These are phyloP conservation scores for Didymella lethalis DNA, from an alignment of 2,329 filamentous ascomycete species.

Conservation along the genomic window DNA sequence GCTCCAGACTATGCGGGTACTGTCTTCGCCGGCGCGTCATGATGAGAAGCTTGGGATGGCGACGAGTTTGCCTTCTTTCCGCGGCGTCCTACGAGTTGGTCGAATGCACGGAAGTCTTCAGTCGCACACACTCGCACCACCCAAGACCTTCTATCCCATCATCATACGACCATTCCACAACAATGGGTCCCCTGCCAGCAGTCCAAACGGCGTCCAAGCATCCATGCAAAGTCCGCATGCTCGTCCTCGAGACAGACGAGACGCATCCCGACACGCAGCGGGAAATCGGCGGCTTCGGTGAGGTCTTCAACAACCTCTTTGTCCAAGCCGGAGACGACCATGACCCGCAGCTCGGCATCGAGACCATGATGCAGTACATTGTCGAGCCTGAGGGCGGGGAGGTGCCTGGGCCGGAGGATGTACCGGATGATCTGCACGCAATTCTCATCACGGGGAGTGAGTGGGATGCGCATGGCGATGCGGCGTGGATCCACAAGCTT, in stretches of 20 bases:
- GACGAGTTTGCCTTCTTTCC: background rate
- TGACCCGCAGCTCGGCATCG: constrained; percentile 62
- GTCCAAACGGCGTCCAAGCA: constrained; percentile 36
- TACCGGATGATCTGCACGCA: constrained; percentile 55
- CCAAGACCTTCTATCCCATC: background rate
- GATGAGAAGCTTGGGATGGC: constrained; percentile 15
- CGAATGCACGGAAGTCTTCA: background rate
- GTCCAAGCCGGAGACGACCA: constrained; percentile 61
- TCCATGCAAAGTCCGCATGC: constrained; percentile 52
- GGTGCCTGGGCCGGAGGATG: constrained; percentile 59
- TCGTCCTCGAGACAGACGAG: constrained; percentile 67
- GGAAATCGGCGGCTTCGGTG: constrained; percentile 62
- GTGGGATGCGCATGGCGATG: constrained; percentile 58
- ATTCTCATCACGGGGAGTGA: constrained; percentile 58
- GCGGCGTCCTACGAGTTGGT: background rate
- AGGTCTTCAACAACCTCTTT: constrained; percentile 63
- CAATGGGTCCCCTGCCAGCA: constrained; percentile 37
- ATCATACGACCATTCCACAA: constrained; percentile 6
- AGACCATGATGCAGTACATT: constrained; percentile 64
- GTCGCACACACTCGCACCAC: too few relatives aligned
- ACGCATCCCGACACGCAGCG: constrained; percentile 61
- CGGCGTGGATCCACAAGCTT: constrained; percentile 55
- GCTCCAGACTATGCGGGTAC: constrained; percentile 11
- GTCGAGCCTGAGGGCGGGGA: constrained; percentile 53
- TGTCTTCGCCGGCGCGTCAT: constrained; percentile 26